Conservation (phyloP, 2,329 filamentous ascomycete species). For the Diatrype stigma region DNA sequence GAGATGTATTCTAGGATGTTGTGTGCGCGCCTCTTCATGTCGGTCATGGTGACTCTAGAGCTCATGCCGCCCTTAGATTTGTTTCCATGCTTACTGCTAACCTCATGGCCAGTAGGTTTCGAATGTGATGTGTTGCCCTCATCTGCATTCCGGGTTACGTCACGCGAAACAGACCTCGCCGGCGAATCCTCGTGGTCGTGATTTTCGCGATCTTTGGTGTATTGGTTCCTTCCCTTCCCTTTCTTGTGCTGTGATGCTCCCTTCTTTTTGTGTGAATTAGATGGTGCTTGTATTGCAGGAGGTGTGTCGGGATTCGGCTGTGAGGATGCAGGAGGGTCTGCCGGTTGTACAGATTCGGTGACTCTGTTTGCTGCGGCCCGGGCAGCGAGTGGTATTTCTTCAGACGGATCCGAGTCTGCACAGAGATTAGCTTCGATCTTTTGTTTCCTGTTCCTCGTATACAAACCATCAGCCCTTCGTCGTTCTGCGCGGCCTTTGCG, state of each 20-base stretch:
- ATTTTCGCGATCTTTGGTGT: constrained; percentile 69
- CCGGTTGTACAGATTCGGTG: constrained; percentile 27
- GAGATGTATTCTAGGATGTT: constrained; percentile 88
- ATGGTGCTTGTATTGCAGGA: constrained; percentile 33
- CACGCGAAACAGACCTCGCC: constrained; percentile 47
- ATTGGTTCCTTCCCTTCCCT: constrained; percentile 73
- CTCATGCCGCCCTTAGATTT: constrained; percentile 53
- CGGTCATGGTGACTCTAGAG: constrained; percentile 76
- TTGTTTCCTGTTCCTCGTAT: constrained; percentile 18
- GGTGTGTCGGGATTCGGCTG: constrained; percentile 46
- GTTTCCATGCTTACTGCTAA: constrained; percentile 45
- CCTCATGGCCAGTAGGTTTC: constrained; percentile 30
- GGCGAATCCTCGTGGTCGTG: constrained; percentile 53
- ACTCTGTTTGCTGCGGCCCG: constrained; percentile 31
- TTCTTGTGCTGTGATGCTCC: constrained; percentile 60
- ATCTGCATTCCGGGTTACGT: constrained; percentile 45
- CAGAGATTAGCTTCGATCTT: constrained; percentile 32
- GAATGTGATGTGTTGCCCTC: constrained; percentile 33
- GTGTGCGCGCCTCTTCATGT: constrained; percentile 80
- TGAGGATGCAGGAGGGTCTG: constrained; percentile 41
- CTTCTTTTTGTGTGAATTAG: constrained; percentile 56
- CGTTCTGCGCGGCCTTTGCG: constrained; percentile 79
- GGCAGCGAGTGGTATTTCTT: constrained; percentile 57
- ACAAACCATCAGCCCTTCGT: constrained; percentile 73
- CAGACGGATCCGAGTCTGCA: constrained; percentile 67